phyloP scores from a whole-genome alignment of 768 basidiomycete genomes.

The Exidia glandulosa region DNA sequence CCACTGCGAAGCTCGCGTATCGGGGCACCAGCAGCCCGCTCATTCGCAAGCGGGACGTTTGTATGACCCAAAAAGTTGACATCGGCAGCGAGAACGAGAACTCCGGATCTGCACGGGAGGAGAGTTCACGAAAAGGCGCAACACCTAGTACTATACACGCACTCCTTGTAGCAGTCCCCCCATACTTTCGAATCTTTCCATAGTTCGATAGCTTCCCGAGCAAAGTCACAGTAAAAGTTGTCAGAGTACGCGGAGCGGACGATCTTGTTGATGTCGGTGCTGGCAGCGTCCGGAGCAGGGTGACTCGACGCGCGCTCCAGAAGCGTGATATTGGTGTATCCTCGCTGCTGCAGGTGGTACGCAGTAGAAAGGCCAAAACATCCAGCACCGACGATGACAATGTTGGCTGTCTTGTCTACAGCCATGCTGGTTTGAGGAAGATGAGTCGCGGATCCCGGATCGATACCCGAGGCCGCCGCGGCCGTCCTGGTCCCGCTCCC shows the following conservation, averaged over 20 bases:
- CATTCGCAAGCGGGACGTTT: slow-evolving; percentile 50
- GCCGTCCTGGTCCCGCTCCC: no score
- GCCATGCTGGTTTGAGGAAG: neutral
- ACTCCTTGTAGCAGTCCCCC: slow-evolving; percentile 80
- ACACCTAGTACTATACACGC: slow-evolving; percentile 18
- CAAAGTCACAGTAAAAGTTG: slow-evolving; percentile 54
- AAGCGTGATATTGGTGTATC: slow-evolving; percentile 60
- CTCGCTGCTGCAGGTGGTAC: slow-evolving; percentile 57
- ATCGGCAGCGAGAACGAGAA: slow-evolving; percentile 42
- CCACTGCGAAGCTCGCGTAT: slow-evolving; percentile 29
- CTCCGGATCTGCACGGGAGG: slow-evolving; percentile 44
- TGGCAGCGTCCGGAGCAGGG: slow-evolving; percentile 77
- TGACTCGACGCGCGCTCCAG: slow-evolving; percentile 58
- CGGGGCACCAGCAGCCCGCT: slow-evolving; percentile 43
- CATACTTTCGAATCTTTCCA: slow-evolving; percentile 64
- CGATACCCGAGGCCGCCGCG: no score
- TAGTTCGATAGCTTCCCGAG: slow-evolving; percentile 59
- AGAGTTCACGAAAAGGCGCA: no score
- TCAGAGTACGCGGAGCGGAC: slow-evolving; percentile 68
- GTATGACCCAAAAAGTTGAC: slow-evolving; percentile 29
- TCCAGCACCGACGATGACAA: slow-evolving; percentile 71
- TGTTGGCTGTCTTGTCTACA: slow-evolving; percentile 9
- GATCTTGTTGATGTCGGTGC: slow-evolving; percentile 44
- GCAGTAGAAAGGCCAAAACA: slow-evolving; percentile 85
- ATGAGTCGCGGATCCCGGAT: neutral